These are phyloP conservation scores for Fusarium foetens DNA, from an alignment of 2,329 filamentous ascomycete species.

Conservation along the genomic window DNA sequence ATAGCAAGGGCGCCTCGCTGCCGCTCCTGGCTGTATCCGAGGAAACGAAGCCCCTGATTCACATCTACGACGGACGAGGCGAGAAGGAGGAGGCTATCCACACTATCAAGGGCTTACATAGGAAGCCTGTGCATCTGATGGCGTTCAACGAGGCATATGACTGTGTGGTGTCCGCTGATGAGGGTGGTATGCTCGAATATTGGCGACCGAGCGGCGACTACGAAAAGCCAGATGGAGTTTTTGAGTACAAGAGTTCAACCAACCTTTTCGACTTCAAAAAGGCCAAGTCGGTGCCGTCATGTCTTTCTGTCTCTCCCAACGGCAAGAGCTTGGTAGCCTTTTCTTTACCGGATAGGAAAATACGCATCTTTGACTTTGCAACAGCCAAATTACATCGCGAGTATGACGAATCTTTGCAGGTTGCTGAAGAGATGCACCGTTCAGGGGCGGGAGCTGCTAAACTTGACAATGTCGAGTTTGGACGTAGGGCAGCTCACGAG, in stretches of 20 bases:
- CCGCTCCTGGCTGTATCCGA: conserved; percentile 88
- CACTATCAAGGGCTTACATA: conserved; percentile 81
- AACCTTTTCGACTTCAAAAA: conserved; percentile 98
- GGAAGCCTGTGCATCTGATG: conserved; percentile 83
- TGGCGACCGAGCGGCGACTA: conserved; percentile 85
- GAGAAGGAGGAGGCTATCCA: conserved; percentile 81
- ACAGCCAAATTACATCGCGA: conserved; percentile 88
- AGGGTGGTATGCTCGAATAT: conserved; percentile 95
- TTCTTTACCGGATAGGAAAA: conserved; percentile 92
- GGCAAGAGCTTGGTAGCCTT: conserved; percentile 88
- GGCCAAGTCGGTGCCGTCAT: conserved; percentile 83
- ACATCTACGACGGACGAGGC: conserved; percentile 89
- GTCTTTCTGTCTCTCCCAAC: conserved; percentile 85
- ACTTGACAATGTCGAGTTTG: conserved; percentile 91
- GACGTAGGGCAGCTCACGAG: conserved; percentile 85
- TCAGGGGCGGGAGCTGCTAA: conserved; percentile 85
- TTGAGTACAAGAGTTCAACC: conserved; percentile 91
- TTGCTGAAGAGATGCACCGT: conserved; percentile 94
- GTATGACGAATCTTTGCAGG: conserved; percentile 93
- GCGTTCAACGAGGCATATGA: conserved; percentile 89
- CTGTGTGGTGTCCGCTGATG: conserved; percentile 90
- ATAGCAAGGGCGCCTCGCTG: conserved; percentile 85
- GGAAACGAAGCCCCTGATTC: conserved; percentile 75
- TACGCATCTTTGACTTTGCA: conserved; percentile 92
- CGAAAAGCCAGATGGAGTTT: conserved; percentile 92